These are phyloP conservation scores for Penstemon eatonii DNA, from an alignment of 257 asterid species.

Conservation along the genomic window DNA sequence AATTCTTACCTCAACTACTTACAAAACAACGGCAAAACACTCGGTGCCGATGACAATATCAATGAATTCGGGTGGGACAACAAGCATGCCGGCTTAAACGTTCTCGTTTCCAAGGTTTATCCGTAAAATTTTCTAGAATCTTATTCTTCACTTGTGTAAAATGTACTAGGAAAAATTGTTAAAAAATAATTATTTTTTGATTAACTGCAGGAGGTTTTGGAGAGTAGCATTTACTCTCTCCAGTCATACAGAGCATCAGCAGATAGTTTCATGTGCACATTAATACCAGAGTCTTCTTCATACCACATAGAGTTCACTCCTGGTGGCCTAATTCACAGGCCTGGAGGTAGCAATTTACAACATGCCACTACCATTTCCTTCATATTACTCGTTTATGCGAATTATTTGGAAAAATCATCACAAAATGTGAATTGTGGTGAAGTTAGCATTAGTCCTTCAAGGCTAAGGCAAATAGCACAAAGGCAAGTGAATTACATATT, in stretches of 20 bases:
- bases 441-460: constrained; percentile 46
- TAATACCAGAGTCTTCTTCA: constrained; percentile 79
- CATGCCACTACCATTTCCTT: constrained; percentile 81
- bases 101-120: constrained; percentile 80
- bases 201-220: constrained; percentile 76
- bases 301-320: constrained; percentile 73
- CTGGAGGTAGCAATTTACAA: constrained; percentile 96
- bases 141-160: not conserved
- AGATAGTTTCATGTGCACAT: constrained; percentile 89
- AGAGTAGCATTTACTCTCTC: constrained; percentile 52
- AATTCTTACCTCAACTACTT: constrained; percentile 74
- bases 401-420: constrained; percentile 65
- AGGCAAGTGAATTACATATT: constrained; percentile 77
- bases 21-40: constrained; percentile 73
- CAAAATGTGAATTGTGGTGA: constrained; percentile 67
- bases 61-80: constrained; percentile 99
- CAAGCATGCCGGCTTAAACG: constrained; percentile 93
- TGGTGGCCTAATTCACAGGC: constrained; percentile 86
- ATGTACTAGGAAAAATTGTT: not conserved
- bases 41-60: constrained; percentile 85
- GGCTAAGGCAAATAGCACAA: constrained; percentile 65
- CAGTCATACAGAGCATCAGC: constrained; percentile 88
- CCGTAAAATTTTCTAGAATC: not conserved
- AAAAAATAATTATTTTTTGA: not conserved
- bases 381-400: constrained; percentile 76